Evolutionary conservation across 169 alveolate species (phyloP).

Genomic region (Plasmodium reichenowi): DNA sequence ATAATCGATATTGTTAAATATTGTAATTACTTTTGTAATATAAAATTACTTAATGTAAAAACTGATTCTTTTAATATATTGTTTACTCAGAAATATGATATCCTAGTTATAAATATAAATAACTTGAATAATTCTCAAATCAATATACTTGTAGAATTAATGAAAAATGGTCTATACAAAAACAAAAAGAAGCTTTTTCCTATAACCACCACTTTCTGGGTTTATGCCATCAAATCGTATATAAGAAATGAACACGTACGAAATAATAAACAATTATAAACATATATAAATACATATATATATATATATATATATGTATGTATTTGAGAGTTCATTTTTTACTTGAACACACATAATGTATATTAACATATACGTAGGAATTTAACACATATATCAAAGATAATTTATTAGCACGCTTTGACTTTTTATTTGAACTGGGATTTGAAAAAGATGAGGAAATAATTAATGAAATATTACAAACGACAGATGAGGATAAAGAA

Average conservation of each 20-base stretch:
- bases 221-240: constrained; percentile 45
- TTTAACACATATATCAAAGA: constrained; percentile 40
- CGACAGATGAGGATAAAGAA: constrained; percentile 25
- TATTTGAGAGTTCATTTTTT: background rate
- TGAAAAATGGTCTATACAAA: constrained; percentile 67
- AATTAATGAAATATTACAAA: constrained; percentile 41
- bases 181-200: constrained; percentile 41
- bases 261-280: background rate
- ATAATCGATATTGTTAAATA: constrained; percentile 52
- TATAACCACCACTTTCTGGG: constrained; percentile 63
- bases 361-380: constrained; percentile 23
- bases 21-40: constrained; percentile 62
- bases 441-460: constrained; percentile 62
- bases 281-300: background rate
- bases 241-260: constrained; percentile 54
- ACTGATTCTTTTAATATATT: constrained; percentile 44
- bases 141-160: constrained; percentile 28
- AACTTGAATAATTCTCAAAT: constrained; percentile 63
- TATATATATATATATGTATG: background rate
- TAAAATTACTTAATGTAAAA: constrained; percentile 31
- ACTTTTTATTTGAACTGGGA: constrained; percentile 51
- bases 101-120: constrained; percentile 58
- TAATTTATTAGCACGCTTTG: constrained; percentile 66
- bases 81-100: constrained; percentile 60
- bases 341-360: background rate